These are phyloP conservation scores for Nannochloropsis gaditana DNA, from an alignment of 108 stramenopile species.

Conservation along the genomic window DNA sequence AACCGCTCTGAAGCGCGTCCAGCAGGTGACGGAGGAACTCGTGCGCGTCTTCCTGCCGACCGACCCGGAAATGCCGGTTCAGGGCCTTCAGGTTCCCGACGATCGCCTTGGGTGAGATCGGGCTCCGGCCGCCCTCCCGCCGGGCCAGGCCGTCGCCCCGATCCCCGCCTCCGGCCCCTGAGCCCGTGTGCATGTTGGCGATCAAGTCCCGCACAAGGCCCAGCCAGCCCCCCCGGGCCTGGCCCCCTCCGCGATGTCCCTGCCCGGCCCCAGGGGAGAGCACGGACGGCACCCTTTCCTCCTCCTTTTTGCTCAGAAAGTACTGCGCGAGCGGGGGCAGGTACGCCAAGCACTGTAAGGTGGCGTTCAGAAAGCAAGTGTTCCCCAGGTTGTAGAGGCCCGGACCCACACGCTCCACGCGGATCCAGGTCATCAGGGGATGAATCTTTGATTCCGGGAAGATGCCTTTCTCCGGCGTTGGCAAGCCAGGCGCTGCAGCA, in stretches of 20 bases:
- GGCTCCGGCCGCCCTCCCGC: slow-evolving; percentile 24
- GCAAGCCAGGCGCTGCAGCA: neutral
- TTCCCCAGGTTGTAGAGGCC: slow-evolving; percentile 89
- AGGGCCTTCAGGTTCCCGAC: slow-evolving; percentile 62
- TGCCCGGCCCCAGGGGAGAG: neutral
- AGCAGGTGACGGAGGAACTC: slow-evolving; percentile 90
- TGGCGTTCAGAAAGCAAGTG: slow-evolving; percentile 92
- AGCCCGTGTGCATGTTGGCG: neutral
- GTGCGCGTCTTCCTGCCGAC: slow-evolving; percentile 94
- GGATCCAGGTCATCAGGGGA: slow-evolving; percentile 27
- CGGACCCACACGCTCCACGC: slow-evolving; percentile 54
- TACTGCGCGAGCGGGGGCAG: slow-evolving; percentile 75
- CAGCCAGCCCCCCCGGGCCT: neutral
- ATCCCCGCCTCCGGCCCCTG: neutral
- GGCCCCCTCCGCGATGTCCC: neutral
- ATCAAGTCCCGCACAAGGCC: slow-evolving; percentile 20
- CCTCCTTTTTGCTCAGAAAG: slow-evolving; percentile 37
- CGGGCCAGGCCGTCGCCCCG: neutral
- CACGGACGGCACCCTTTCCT: neutral
- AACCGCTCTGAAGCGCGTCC: slow-evolving; percentile 72
- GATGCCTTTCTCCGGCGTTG: slow-evolving; percentile 21
- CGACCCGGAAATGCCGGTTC: slow-evolving; percentile 74
- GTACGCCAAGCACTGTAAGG: slow-evolving; percentile 80
- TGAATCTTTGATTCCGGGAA: slow-evolving; percentile 29
- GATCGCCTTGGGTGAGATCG: slow-evolving; percentile 65